phyloP scores from a whole-genome alignment of 441 rosid species.

The Populus trichocarpa region DNA sequence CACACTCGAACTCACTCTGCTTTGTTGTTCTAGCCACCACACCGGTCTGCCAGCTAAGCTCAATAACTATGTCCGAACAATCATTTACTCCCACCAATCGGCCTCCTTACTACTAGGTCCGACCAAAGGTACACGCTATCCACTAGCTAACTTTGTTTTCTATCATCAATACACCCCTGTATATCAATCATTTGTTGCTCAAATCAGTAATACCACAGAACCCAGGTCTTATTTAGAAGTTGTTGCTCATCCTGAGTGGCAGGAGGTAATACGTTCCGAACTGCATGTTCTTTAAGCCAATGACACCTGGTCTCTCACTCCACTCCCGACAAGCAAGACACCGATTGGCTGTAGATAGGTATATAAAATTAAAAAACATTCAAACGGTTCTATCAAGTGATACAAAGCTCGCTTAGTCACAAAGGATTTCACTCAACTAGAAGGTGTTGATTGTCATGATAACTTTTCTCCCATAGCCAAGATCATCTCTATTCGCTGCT shows the following conservation, averaged over 20 bases:
- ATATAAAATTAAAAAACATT: neutral
- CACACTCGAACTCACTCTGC: too few species aligned
- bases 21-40: too few species aligned
- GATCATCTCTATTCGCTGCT: neutral
- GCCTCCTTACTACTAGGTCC: too few species aligned
- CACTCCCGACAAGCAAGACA: neutral
- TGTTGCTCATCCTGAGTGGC: neutral
- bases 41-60: too few species aligned
- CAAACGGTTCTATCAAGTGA: neutral
- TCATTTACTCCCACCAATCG: too few species aligned
- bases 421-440: neutral
- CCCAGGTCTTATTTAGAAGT: neutral
- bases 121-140: too few species aligned
- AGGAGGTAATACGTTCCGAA: neutral
- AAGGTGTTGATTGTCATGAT: neutral
- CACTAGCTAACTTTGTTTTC: too few species aligned
- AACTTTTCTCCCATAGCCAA: neutral
- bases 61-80: too few species aligned
- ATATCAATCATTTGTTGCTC: too few species aligned
- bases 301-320: neutral
- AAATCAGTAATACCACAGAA: too few species aligned
- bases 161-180: too few species aligned
- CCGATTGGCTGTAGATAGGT: neutral
- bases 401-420: slow-evolving; percentile 3
- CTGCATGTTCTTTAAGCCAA: neutral